These are phyloP conservation scores for Alisma plantagoaquatica DNA, from an alignment of 106 monocot species.

Conservation along the genomic window DNA sequence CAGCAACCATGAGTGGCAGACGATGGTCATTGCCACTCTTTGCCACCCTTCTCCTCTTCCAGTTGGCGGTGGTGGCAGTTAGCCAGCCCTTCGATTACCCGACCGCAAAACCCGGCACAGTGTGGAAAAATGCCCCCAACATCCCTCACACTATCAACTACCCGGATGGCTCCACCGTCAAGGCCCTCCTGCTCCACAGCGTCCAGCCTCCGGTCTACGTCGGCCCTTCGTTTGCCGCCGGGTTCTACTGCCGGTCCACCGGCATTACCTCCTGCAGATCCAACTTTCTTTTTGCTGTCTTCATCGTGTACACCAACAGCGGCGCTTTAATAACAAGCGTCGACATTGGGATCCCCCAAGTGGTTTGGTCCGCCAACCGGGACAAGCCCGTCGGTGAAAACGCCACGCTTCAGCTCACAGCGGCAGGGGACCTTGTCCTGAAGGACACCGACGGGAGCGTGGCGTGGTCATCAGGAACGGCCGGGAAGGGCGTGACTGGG, in stretches of 20 bases:
- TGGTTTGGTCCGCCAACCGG: constrained; percentile 63
- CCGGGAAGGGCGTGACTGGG: constrained; percentile 18
- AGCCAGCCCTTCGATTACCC: too few species aligned
- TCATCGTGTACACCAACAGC: constrained; percentile 27
- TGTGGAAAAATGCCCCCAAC: not conserved
- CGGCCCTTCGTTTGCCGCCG: too few species aligned
- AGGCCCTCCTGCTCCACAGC: constrained; percentile 28
- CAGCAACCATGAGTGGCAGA: too few species aligned
- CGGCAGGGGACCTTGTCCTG: constrained; percentile 44
- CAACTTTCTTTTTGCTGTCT: constrained; percentile 33
- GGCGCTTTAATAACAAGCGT: not conserved
- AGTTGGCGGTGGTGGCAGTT: too few species aligned
- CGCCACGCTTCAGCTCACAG: constrained; percentile 30
- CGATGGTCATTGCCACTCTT: too few species aligned
- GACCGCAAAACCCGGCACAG: too few species aligned
- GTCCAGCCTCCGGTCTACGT: too few species aligned
- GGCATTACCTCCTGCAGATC: constrained; percentile 34
- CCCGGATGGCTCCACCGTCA: not conserved
- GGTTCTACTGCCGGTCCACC: constrained; percentile 27
- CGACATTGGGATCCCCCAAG: constrained; percentile 4
- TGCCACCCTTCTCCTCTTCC: too few species aligned
- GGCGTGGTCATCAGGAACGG: constrained; percentile 48
- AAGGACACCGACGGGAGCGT: constrained; percentile 17
- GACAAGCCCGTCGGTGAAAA: constrained; percentile 26
- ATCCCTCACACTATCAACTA: not conserved